These are phyloP conservation scores for Trypanosoma caninum DNA, from an alignment of 208 protist genomes.

Conservation along the genomic window DNA sequence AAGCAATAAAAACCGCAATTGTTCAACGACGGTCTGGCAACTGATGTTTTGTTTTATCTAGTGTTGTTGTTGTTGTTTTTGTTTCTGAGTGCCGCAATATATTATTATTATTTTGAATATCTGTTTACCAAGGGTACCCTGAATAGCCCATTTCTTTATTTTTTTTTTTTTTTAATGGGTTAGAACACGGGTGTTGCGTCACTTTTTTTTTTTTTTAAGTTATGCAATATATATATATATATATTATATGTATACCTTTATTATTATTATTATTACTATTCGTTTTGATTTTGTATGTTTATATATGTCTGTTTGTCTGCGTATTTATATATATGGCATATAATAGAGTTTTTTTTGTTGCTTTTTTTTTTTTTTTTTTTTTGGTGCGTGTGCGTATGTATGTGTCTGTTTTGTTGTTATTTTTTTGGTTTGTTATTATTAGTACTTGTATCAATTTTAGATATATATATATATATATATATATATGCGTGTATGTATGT, in stretches of 20 bases:
- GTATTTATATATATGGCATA: conserved; percentile 2
- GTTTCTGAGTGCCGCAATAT: background rate
- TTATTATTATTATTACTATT: background rate
- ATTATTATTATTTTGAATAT: background rate
- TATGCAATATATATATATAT: background rate
- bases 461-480: background rate
- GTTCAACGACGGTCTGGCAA: conserved; percentile 23
- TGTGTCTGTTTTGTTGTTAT: conserved; percentile 1
- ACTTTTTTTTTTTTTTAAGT: background rate
- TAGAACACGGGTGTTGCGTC: background rate
- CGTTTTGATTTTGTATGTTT: conserved; percentile 1
- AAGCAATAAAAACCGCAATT: conserved; percentile 42
- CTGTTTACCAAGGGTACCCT: too few species aligned
- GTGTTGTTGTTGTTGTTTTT: conserved; percentile 1
- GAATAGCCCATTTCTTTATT: background rate
- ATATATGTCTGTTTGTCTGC: conserved; percentile 4
- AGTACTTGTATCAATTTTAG: background rate
- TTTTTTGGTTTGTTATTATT: background rate
- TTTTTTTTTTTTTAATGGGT: background rate
- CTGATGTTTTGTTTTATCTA: background rate
- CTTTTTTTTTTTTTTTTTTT: conserved; percentile 13
- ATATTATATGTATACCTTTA: background rate
- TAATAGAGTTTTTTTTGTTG: conserved; percentile 9
- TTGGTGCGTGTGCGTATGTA: background rate
- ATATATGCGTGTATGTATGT: background rate